Percentiles rank a stretch among this genome's conserved stretches.
These are phyloP conservation scores for Guyanaporus albipodus DNA, from an alignment of 768 basidiomycete genomes.

Conservation along the genomic window DNA sequence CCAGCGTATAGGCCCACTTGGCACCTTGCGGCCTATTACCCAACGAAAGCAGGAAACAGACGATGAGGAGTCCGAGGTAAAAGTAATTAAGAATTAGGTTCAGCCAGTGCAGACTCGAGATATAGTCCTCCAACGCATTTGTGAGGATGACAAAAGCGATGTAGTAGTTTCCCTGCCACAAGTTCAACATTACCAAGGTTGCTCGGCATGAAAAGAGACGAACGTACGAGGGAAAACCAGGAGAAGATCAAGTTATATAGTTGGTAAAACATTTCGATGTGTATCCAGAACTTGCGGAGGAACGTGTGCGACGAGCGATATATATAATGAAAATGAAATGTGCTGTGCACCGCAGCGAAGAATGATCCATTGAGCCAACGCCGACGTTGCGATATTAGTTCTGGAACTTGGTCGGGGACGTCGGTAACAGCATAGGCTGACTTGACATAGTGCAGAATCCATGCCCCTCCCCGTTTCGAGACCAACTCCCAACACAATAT, in stretches of 20 bases:
- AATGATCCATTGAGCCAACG: constrained; percentile 98
- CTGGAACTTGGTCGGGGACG: constrained; percentile 92
- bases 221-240: constrained; percentile 77
- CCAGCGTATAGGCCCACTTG: constrained; percentile 80
- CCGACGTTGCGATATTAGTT: constrained; percentile 90
- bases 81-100: constrained; percentile 82
- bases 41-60: constrained; percentile 82
- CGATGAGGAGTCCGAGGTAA: constrained; percentile 82
- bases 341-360: constrained; percentile 93
- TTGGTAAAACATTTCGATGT: constrained; percentile 91
- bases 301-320: constrained; percentile 86
- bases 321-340: constrained; percentile 90
- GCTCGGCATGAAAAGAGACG: not conserved
- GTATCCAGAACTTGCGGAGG: constrained; percentile 88
- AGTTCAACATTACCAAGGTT: not conserved
- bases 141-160: constrained; percentile 83
- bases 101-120: constrained; percentile 62
- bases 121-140: constrained; percentile 60
- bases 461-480: constrained; percentile 84
- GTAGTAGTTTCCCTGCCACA: constrained; percentile 75
- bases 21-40: constrained; percentile 92
- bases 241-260: constrained; percentile 87
- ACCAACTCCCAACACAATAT: constrained; percentile 98
- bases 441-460: constrained; percentile 96
- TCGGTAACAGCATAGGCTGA: constrained; percentile 90